A percentile compares a stretch with the other conserved stretches of the same genome.
Evolutionary conservation across 2,329 filamentous ascomycete genomes (phyloP).

Genomic region (Lachnellula hyalina): DNA sequence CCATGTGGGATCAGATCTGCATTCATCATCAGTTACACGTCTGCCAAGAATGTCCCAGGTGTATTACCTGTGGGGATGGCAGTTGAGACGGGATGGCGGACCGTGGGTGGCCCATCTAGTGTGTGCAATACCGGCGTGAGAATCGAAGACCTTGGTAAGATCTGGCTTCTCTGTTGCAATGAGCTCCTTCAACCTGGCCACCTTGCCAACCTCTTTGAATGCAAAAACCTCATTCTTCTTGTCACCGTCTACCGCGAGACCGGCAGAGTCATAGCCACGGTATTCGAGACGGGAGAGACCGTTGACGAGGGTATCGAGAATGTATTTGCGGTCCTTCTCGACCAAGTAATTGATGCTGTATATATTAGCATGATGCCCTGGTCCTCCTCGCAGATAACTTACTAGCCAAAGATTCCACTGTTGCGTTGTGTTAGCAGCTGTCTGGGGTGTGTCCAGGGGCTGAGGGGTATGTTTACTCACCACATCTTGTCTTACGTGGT

Average conservation of each 20-base stretch:
- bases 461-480: conserved; percentile 12
- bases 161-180: conserved; percentile 81
- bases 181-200: conserved; percentile 90
- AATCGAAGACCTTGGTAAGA: conserved; percentile 90
- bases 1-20: conserved; percentile 87
- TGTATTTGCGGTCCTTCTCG: conserved; percentile 96
- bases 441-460: neutral
- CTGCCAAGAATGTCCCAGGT: neutral
- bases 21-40: conserved; percentile 14
- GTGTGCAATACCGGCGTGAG: conserved; percentile 97
- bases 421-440: conserved; percentile 3
- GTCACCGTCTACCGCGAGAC: conserved; percentile 92
- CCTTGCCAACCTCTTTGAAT: conserved; percentile 99
- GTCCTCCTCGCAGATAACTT: neutral
- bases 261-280: conserved; percentile 96
- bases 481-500: conserved; percentile 8
- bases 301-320: conserved; percentile 93
- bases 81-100: conserved; percentile 87
- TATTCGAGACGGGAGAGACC: conserved; percentile 95
- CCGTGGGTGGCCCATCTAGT: conserved; percentile 99
- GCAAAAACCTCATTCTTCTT: conserved; percentile 98
- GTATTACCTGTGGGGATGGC: conserved; percentile 90
- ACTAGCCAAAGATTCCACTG: conserved; percentile 16
- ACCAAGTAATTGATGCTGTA: conserved; percentile 74
- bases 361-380: neutral